These are phyloP conservation scores for Sugiyamaella qingdaonensis DNA, from an alignment of 805 yeast species.

Conservation along the genomic window DNA sequence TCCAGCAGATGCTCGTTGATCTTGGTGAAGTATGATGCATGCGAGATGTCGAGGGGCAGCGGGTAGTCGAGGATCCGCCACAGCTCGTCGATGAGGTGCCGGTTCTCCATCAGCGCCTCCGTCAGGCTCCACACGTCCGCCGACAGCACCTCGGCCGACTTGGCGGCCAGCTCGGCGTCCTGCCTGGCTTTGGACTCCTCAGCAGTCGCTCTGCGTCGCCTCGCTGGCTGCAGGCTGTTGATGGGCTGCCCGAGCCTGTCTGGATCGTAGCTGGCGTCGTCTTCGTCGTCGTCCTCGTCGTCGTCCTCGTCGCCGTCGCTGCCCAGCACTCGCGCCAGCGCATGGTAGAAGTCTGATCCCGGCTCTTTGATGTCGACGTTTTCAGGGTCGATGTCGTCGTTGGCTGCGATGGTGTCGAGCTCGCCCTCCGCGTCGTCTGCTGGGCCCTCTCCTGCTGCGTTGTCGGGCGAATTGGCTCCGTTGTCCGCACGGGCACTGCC, in stretches of 20 bases:
- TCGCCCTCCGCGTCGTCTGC: constrained; percentile 23
- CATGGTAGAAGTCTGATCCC: not conserved
- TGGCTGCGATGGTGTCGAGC: constrained; percentile 24
- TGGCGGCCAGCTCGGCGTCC: constrained; percentile 44
- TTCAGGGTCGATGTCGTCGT: constrained; percentile 6
- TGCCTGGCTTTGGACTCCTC: constrained; percentile 17
- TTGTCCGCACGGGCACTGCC: not conserved
- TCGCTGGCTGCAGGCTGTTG: not conserved
- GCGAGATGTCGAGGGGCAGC: constrained; percentile 63
- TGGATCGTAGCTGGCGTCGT: constrained; percentile 5
- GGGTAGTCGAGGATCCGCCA: constrained; percentile 77
- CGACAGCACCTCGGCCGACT: constrained; percentile 83
- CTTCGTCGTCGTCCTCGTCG: constrained; percentile 30
- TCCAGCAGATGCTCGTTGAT: constrained; percentile 86
- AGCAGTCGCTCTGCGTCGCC: constrained; percentile 10
- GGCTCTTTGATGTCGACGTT: constrained; percentile 31
- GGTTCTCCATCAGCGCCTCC: constrained; percentile 78
- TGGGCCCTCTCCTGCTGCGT: not conserved
- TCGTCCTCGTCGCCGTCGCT: constrained; percentile 20
- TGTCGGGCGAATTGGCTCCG: not conserved
- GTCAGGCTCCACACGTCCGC: constrained; percentile 94
- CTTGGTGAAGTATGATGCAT: constrained; percentile 86
- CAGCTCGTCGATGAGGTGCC: constrained; percentile 57
- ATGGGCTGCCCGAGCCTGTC: constrained; percentile 8
- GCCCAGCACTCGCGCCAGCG: constrained; percentile 11